phyloP scores from a whole-genome alignment of 2,329 filamentous ascomycete species.

The Hirsutella rhossiliensis region DNA sequence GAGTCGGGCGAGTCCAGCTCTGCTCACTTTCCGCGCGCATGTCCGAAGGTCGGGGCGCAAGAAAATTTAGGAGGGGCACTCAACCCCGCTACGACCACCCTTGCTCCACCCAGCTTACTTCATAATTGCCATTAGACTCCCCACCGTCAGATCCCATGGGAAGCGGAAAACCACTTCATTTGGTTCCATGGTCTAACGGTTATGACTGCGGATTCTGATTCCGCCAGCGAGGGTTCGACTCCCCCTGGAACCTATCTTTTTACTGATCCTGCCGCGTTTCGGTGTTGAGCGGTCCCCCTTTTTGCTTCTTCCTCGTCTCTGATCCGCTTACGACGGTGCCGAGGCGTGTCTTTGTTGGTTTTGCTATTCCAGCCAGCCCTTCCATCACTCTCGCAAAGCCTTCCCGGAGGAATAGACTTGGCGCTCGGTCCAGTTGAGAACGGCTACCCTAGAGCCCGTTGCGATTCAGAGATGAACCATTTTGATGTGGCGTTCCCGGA shows the following conservation, averaged over 20 bases:
- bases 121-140: constrained; percentile 2
- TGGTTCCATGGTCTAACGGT: constrained; percentile 24
- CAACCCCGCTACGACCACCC: neutral
- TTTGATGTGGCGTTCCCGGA: too few species aligned
- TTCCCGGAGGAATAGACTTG: too few species aligned
- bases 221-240: constrained; percentile 25
- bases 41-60: constrained; percentile 1
- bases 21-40: neutral
- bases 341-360: too few species aligned
- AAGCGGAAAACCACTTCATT: constrained; percentile 13
- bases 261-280: neutral
- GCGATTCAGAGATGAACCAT: too few species aligned
- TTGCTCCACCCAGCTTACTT: neutral
- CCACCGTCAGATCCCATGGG: constrained; percentile 8
- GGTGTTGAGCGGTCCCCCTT: too few species aligned
- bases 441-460: too few species aligned
- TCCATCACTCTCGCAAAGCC: too few species aligned
- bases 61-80: constrained; percentile 23
- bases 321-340: too few species aligned
- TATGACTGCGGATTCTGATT: constrained; percentile 25
- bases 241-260: constrained; percentile 19
- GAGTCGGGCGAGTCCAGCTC: neutral
- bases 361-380: too few species aligned
- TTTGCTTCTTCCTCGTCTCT: too few species aligned
- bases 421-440: too few species aligned